Evolutionary conservation across 2,329 filamentous ascomycete species (phyloP), one percentile per base, ranked within the genome.

Genomic region (Fusarium humuli): DNA sequence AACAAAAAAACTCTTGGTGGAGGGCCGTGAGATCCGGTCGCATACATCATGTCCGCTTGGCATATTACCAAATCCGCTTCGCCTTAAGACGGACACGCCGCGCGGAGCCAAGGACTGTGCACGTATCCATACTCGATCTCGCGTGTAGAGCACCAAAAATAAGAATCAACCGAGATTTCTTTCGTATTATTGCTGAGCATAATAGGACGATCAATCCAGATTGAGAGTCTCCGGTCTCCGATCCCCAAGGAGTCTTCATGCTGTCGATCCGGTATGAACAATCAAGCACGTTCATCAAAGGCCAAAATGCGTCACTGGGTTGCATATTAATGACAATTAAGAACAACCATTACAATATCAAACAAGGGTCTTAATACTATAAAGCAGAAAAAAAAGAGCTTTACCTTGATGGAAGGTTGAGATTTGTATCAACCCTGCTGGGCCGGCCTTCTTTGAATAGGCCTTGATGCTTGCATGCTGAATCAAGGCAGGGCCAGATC

Each of bases 1-100:
- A 56, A 37, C 44, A 57, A 54, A 56, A 37, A 49, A 58, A 54
- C 59, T 57, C 71, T 60, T 57, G 57, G 41, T 59, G 59, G 65
- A 64, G 71, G 69, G 73, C 73, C 73, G 73, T 70, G 50, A 71
- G 73, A 72, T 75, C 73, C 73, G 73, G 61, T 29, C 42, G 60
- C 60, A 63, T 70, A 61, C 69, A 69, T 62, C 69, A 71, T 69
- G 50, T 45, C 49, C 59, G 45, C 73, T 73, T 75, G 71, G 73
- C 71, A 64, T 20, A 44, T 41, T 52, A 27, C 55, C 48, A 52
- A 65, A 60, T 65, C 64, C 72, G 53, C 58, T 61, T 63, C 57
- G 50, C 41, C 34, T 69, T 67, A 57, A 20, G 50, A 71, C 73
- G 73, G 73, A 34, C 69, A 74, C 40, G 67, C 73, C 73, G 73